Base-by-base conservation (phyloP, 306 rosid genomes). In the Prunus persica region DNA sequence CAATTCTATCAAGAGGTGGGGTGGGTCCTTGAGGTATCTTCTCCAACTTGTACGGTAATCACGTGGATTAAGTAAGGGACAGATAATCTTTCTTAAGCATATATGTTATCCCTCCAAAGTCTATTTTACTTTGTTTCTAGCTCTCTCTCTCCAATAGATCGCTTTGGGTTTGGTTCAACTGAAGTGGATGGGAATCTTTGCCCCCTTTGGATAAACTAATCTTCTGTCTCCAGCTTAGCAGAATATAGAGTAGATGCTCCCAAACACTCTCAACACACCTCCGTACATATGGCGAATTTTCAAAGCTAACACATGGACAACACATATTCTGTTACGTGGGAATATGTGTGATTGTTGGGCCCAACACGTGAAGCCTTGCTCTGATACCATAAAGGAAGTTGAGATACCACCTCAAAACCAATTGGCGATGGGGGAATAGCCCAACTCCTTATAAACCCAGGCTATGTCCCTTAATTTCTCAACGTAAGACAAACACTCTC, bases 1-100 rank as follows among this genome's bases (percentile, higher is more conserved):
- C 43, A 38, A 47, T 47, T 47, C 11, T 13, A 14, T 20, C 41
- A 13, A 1, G 11, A 18, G n/a, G 18, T 38, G 30, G 24, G 68
- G 45, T 45, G 56, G 77, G 45, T 60, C 57, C 16, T 46, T 30
- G 62, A 73, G 70, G 49, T 74, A 63, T 49, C 69, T 63, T 22
- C 58, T 24, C 45, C 25, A 11, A 5, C 34, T 63, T 64, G 71
- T 64, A 74, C 78, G 63, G 71, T 6, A 47, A 11, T 63, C 12
- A 38, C 49, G 56, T 52, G 41, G 79, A 65, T 24, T 52, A 34
- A 18, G 19, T 65, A 10, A 19, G 15, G 13, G 38, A 45, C 8
- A 28, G 25, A 58, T 41, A 3, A 73, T 8, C 76, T 32, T 16
- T 56, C 9, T 38, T 38, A 4, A 72, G 56, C 43, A 58, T 24